phyloP scores from a whole-genome alignment of 768 basidiomycete species.

The Collybiopsis luxurians region DNA sequence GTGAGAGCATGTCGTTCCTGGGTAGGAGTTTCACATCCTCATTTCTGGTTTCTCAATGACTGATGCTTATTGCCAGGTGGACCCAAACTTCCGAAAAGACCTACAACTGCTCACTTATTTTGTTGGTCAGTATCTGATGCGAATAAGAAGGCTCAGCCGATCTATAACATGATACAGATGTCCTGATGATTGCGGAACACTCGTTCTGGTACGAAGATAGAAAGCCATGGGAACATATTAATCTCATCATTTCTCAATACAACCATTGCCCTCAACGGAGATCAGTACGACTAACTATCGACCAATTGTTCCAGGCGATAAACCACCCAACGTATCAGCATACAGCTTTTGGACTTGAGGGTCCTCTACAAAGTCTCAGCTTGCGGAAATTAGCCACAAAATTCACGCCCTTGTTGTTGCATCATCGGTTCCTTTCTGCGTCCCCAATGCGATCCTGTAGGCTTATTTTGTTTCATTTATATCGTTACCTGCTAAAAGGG shows the following conservation, averaged over 20 bases:
- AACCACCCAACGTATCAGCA: neutral
- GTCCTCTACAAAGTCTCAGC: neutral
- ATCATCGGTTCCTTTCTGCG: neutral
- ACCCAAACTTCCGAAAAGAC: neutral
- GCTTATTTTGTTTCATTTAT: neutral
- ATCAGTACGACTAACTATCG: neutral
- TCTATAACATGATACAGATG: neutral
- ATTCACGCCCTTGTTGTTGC: neutral
- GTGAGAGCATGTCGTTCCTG: neutral
- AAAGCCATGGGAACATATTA: neutral
- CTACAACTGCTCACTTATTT: constrained; percentile 1
- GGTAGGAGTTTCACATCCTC: neutral
- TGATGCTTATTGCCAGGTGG: neutral
- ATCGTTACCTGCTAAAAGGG: no score
- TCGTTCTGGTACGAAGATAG: neutral
- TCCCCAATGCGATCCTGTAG: neutral
- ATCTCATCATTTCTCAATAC: neutral
- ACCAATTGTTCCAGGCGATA: neutral
- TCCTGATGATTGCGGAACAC: constrained; percentile 1
- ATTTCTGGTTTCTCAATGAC: neutral
- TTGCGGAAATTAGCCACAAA: neutral
- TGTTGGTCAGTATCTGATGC: neutral
- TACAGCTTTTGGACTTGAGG: neutral
- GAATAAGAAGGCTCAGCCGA: neutral
- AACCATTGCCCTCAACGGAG: neutral